These are phyloP conservation scores for Diophrys appendiculata DNA, from an alignment of 73 alveolate species.

Conservation along the genomic window DNA sequence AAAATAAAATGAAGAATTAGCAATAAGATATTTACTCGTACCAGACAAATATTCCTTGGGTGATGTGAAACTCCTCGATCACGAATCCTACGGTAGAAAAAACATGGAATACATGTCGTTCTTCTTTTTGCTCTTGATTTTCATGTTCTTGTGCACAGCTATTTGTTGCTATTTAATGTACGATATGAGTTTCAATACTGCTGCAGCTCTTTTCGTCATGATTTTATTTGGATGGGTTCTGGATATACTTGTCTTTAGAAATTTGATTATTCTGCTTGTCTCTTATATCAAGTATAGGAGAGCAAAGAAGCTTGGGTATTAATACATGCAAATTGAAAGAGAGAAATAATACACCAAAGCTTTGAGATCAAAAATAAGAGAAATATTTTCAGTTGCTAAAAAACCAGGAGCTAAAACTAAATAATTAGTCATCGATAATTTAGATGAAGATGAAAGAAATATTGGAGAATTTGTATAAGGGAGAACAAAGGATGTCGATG, in stretches of 20 bases:
- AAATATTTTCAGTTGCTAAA: too few relatives aligned
- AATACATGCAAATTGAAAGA: too few relatives aligned
- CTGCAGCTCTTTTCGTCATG: neutral
- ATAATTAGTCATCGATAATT: too few relatives aligned
- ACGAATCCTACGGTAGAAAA: constrained; percentile 29
- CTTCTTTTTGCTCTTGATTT: constrained; percentile 1
- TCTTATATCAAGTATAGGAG: neutral
- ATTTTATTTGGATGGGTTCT: neutral
- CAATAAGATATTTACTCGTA: constrained; percentile 10
- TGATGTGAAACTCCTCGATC: constrained; percentile 24
- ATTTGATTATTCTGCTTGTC: neutral
- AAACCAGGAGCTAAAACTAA: too few relatives aligned
- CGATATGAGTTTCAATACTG: neutral
- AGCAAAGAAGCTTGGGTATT: neutral
- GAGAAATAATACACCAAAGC: too few relatives aligned
- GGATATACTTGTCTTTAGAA: neutral
- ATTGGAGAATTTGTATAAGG: too few relatives aligned
- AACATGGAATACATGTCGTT: constrained; percentile 12
- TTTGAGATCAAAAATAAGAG: too few relatives aligned
- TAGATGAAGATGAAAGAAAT: too few relatives aligned
- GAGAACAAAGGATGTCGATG: too few relatives aligned
- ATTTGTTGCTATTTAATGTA: constrained; percentile 35
- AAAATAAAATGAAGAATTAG: constrained; percentile 15
- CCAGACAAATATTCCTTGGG: constrained; percentile 50
- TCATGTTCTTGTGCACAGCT: constrained; percentile 12